Evolutionary conservation across 2,329 filamentous ascomycete genomes (phyloP), one percentile per base, ranked within the genome.

Genomic region (Drechslerella coelobrocha): DNA sequence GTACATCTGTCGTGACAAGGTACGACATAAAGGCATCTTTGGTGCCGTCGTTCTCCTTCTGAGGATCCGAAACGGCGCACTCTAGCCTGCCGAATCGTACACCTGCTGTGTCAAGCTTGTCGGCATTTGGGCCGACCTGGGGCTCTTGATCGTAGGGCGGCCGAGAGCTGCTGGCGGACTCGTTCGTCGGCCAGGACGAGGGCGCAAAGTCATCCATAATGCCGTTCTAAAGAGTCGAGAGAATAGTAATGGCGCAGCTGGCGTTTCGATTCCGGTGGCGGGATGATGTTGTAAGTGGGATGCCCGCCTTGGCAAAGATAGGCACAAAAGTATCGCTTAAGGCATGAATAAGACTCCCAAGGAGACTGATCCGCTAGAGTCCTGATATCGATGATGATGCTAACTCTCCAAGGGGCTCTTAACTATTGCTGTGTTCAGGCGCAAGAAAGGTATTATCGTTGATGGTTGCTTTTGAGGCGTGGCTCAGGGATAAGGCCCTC

Each of bases 1-100:
- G 57, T 82, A 96, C 92, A 80, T 92, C 84, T 57, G 94, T 97
- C 47, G 90, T 94, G 74, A 99, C 90, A 53, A 95, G 83, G 79
- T 99, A 99, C 9, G 94, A 97, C 66, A 97, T 89, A 81, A 96
- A 99, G 59, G 91, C 89, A 80, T 97, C 94, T 80, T 97, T 97
- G 68, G 92, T 95, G 51, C 94, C 93, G 77, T 97, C 91, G 77
- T 93, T 94, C 82, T 97, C 94, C 80, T 97, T 97, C 79, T 93
- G 85, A 19, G 94, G 92, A 66, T 88, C 85, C 60, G 87, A 86
- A 17, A 99, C 93, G 17, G 82, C 86, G 78, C 92, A 97, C 77
- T 96, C 89, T 45, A 99, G 84, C 62, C 86, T 84, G 74, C 95
- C 93, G 37, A 83, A 84, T 71, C 88, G 88, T 59, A 89, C 82